Percentiles rank a stretch among this genome's conserved stretches.
Evolutionary conservation across 192 early-diverging fungal genomes (phyloP).

Genomic region (Coemansia sp.): DNA sequence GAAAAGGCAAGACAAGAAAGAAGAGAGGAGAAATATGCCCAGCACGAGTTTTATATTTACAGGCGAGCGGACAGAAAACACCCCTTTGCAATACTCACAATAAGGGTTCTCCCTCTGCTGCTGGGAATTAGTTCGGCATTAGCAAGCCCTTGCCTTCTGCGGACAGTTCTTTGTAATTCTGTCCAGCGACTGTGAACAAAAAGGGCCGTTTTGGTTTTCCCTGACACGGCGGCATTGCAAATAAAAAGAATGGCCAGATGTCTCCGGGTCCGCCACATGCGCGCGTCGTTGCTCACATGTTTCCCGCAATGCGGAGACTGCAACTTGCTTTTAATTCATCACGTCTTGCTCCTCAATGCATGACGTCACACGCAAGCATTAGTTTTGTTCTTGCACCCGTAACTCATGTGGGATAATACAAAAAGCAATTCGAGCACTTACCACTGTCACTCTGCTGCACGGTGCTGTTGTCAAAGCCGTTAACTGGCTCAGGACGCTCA

Average conservation of each 20-base stretch:
- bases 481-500: not conserved
- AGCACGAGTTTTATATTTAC: not conserved
- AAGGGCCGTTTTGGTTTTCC: not conserved
- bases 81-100: not conserved
- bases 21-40: not conserved
- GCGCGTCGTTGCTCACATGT: not conserved
- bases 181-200: not conserved
- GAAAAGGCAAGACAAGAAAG: conserved; percentile 1
- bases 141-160: not conserved
- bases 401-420: not conserved
- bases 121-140: conserved; percentile 2
- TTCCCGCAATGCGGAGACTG: not conserved
- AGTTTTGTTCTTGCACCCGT: not conserved
- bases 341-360: no score
- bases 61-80: not conserved
- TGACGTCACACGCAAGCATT: not conserved
- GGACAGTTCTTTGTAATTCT: not conserved
- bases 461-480: not conserved
- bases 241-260: not conserved
- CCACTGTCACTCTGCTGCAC: not conserved
- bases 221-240: not conserved
- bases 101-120: not conserved
- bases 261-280: not conserved
- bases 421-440: conserved; percentile 1
- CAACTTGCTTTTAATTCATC: no score